Conservation (phyloP, 345 rosid genomes). For the Eucalyptus cladocalyx region DNA sequence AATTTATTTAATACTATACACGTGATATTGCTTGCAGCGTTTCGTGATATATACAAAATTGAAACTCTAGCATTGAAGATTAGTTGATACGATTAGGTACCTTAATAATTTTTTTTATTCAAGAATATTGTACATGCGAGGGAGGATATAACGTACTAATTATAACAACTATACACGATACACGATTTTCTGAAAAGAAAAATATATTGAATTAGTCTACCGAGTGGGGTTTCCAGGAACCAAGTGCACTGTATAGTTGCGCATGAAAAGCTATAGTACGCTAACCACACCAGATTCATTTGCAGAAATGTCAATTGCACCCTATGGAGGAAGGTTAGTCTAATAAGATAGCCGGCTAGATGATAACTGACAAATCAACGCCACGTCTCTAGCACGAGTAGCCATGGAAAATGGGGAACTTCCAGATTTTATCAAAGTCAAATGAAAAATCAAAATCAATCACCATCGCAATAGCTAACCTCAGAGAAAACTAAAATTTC, state of each 20-base stretch:
- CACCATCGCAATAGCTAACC: neutral
- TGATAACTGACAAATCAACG: neutral
- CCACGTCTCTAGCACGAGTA: neutral
- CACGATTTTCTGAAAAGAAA: neutral
- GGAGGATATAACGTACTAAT: neutral
- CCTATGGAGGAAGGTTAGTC: neutral
- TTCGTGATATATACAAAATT: neutral
- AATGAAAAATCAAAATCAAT: neutral
- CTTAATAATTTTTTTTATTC: too few species aligned
- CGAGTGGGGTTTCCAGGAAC: neutral
- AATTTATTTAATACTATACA: neutral
- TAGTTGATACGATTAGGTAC: neutral
- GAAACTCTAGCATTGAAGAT: neutral
- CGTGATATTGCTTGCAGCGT: accelerated
- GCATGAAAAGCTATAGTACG: neutral
- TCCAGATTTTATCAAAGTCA: neutral
- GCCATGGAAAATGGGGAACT: neutral
- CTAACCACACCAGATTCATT: neutral
- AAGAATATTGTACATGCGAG: neutral
- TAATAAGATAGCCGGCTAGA: neutral
- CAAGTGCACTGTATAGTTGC: neutral
- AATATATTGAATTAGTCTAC: neutral
- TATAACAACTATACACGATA: neutral
- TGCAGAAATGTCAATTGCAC: neutral
- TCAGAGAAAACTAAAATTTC: neutral